Percentiles rank a stretch among this genome's conserved stretches.
phyloP scores from a whole-genome alignment of 2,329 filamentous ascomycete species.

The Furcasterigmium sp. region DNA sequence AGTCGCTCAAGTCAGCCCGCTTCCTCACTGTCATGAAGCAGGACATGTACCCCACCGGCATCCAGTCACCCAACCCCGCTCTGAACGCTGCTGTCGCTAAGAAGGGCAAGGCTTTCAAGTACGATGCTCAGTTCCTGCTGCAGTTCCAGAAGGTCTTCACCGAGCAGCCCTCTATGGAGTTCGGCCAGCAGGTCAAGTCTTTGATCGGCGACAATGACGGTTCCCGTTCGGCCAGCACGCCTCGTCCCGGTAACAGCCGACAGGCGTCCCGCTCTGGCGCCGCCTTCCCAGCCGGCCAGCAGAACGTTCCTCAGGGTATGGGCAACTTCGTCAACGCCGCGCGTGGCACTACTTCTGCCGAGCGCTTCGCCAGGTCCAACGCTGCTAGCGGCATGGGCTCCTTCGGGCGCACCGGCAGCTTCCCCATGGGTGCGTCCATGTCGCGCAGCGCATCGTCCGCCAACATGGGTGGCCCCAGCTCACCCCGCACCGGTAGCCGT shows the following conservation, averaged over 20 bases:
- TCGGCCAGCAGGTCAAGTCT: slow-evolving; percentile 84
- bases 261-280: slow-evolving; percentile 47
- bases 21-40: slow-evolving; percentile 77
- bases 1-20: slow-evolving; percentile 85
- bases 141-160: slow-evolving; percentile 96
- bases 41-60: slow-evolving; percentile 75
- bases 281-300: slow-evolving; percentile 35
- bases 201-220: slow-evolving; percentile 74
- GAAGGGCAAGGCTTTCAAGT: slow-evolving; percentile 83
- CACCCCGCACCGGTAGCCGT: slow-evolving; percentile 64
- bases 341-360: slow-evolving; percentile 67
- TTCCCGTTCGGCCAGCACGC: slow-evolving; percentile 55
- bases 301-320: too few relatives aligned
- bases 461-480: slow-evolving; percentile 58
- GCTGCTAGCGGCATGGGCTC: slow-evolving; percentile 29
- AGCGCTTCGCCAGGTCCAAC: slow-evolving; percentile 66
- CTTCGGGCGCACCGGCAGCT: slow-evolving; percentile 26
- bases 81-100: slow-evolving; percentile 75
- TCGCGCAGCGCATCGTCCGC: slow-evolving; percentile 59
- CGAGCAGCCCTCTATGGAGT: slow-evolving; percentile 92
- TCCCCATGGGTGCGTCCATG: slow-evolving; percentile 59
- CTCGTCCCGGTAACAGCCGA: slow-evolving; percentile 49
- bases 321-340: slow-evolving; percentile 58
- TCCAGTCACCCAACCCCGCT: slow-evolving; percentile 86
- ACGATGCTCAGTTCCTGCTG: slow-evolving; percentile 90